Evolutionary conservation across 164 flowering plant genomes (phyloP), one percentile per base, ranked within the genome.

Genomic region (Dillenia turbinata): DNA sequence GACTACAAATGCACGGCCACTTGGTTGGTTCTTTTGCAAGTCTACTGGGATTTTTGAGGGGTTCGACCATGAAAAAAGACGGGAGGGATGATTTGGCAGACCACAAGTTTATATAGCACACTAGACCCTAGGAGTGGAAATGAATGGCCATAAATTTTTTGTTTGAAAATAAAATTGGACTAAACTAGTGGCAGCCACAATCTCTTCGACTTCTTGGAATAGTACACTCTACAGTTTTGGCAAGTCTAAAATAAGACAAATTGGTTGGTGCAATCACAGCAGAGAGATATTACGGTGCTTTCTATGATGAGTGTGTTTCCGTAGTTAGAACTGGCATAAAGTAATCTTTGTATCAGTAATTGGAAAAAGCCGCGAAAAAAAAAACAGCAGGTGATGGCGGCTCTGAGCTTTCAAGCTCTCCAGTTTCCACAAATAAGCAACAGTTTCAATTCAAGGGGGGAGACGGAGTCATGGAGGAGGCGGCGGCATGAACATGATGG

Each of bases 401-500:
- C 75, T 62, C 71, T 82, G 52, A 74, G 81, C 75, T 69, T 81
- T 57, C 84, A 69, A 66, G 56, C 68, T 9, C 67, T 74, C 49
- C 69, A 61, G 33, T 40, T 64, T 14, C 66, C 71, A 52, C 48
- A 26, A 26, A 26, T 26, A 26, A 26, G 33, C 2, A 26, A 26
- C 2, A 2, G 33, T 0, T 26, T 26, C 33, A 26, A 62, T n/a
- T 57, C 24, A 46, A 12, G 53, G 26, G 40, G 61, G 16, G 0
- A 73, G 60, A 61, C 51, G 22, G 24, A 49, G 33, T 26, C 33
- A 26, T 26, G 51, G 12, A 24, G 49, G 33, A 5, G 5, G 58
- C 1, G 19, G 10, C 10, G 19, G 1, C 49, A 5, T 44, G 16
- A 63, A 82, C 17, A 26, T 26, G 33, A 5, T 26, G 33, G 33